These are phyloP conservation scores for Corchorus capsularis DNA, from an alignment of 345 rosid species.

Conservation along the genomic window DNA sequence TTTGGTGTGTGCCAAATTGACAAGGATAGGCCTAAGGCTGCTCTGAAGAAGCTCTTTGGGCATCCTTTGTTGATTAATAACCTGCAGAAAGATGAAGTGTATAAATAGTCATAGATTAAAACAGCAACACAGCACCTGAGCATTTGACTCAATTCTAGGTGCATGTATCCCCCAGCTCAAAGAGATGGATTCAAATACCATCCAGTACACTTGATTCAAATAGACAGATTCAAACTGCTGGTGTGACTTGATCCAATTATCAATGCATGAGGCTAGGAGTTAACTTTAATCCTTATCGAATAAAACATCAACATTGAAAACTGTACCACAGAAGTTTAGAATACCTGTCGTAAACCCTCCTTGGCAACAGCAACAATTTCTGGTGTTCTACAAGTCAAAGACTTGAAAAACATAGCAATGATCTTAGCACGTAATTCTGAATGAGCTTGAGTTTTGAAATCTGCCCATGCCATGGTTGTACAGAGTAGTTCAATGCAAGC, in stretches of 20 bases:
- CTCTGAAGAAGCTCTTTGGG: constrained; percentile 99
- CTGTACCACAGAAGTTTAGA: constrained; percentile 29
- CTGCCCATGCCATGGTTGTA: constrained; percentile 99
- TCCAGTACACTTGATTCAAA: not conserved
- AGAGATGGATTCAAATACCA: not conserved
- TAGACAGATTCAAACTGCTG: not conserved
- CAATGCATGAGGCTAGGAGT: not conserved
- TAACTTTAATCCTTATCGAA: not conserved
- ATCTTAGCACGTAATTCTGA: constrained; percentile 88
- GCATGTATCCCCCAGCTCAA: not conserved
- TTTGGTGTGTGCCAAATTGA: constrained; percentile 95
- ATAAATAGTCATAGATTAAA: not conserved
- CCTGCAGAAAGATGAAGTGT: constrained; percentile 45
- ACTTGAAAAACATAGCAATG: constrained; percentile 97
- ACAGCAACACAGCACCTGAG: not conserved
- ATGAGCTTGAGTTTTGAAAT: constrained; percentile 83
- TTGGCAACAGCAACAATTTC: constrained; percentile 99
- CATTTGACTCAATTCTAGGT: not conserved
- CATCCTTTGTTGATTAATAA: constrained; percentile 94
- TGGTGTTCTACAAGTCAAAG: constrained; percentile 88
- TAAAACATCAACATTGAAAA: not conserved
- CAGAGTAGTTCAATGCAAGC: constrained; percentile 97
- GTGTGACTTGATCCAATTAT: not conserved
- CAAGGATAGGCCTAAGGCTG: constrained; percentile 96
- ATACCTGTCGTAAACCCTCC: constrained; percentile 97